Percentiles rank a stretch among this genome's conserved stretches.
Evolutionary conservation across 345 rosid genomes (phyloP).

Genomic region (Streptanthus diversifolius): DNA sequence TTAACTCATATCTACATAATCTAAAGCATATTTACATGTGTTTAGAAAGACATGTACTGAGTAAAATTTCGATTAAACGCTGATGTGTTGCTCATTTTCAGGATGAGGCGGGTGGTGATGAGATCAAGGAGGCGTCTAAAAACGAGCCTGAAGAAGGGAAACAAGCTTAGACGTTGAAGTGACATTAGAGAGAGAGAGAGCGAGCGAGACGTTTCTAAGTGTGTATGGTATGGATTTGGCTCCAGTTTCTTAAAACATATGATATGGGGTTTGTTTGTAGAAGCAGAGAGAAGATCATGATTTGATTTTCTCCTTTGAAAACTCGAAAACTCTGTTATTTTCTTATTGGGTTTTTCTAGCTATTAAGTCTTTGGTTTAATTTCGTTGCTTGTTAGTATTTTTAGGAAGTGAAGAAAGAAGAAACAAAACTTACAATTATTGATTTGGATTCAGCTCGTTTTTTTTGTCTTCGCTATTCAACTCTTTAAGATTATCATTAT

Average conservation of each 20-base stretch:
- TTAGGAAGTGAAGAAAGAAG: not conserved
- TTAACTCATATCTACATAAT: not conserved
- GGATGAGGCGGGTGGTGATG: slow-evolving; percentile 81
- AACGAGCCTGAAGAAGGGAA: slow-evolving; percentile 53
- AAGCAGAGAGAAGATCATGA: slow-evolving; percentile 14
- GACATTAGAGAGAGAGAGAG: not conserved
- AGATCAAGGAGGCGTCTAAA: slow-evolving; percentile 83
- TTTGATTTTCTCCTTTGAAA: slow-evolving; percentile 10
- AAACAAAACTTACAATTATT: not conserved
- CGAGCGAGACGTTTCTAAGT: not conserved
- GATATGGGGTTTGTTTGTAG: slow-evolving; percentile 22
- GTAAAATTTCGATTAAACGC: not conserved
- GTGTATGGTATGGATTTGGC: slow-evolving; percentile 20
- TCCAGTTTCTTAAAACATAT: slow-evolving; percentile 11
- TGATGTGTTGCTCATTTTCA: slow-evolving; percentile 24
- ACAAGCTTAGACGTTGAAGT: slow-evolving; percentile 12
- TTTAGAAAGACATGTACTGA: not conserved
- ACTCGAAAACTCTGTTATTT: slow-evolving; percentile 1
- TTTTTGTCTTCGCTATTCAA: not conserved
- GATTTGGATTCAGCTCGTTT: not conserved
- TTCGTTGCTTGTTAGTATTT: not conserved
- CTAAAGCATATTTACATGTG: not conserved
- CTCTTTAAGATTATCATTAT: not conserved
- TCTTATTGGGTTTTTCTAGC: not conserved
- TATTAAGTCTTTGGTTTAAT: not conserved